phyloP scores from a whole-genome alignment of 202 grass and related monocot species.

The Carex sylvatica region DNA sequence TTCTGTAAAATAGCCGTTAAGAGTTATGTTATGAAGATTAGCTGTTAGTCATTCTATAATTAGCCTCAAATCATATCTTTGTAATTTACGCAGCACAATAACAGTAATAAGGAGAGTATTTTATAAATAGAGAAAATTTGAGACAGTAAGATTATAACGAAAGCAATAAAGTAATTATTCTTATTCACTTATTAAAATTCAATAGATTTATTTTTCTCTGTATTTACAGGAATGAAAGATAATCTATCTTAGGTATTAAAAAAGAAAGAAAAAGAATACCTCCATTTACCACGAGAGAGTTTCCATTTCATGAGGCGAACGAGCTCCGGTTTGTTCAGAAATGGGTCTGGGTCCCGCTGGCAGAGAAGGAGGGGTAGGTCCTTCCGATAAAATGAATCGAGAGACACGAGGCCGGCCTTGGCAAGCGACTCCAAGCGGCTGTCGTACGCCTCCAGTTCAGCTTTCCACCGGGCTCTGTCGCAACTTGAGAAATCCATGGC shows the following conservation, averaged over 20 bases:
- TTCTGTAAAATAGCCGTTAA: too few relatives aligned
- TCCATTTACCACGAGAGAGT: conserved; percentile 89
- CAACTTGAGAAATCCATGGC: conserved; percentile 59
- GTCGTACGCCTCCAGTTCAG: conserved; percentile 57
- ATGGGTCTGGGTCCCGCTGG: conserved; percentile 59
- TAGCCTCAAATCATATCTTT: too few relatives aligned
- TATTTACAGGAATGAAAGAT: neutral
- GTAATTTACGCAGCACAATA: too few relatives aligned
- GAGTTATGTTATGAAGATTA: too few relatives aligned
- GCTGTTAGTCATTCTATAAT: too few relatives aligned
- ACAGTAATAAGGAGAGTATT: too few relatives aligned
- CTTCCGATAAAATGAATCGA: conserved; percentile 68
- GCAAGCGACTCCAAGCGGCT: conserved; percentile 40
- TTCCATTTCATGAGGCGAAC: conserved; percentile 84
- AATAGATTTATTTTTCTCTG: neutral
- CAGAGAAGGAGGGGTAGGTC: conserved; percentile 61
- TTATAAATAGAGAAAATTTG: too few relatives aligned
- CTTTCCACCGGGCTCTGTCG: conserved; percentile 52
- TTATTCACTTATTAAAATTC: too few relatives aligned
- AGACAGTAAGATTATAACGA: too few relatives aligned
- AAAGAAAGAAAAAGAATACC: conserved; percentile 18
- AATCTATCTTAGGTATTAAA: neutral
- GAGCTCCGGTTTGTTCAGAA: conserved; percentile 64
- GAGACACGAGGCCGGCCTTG: conserved; percentile 58
- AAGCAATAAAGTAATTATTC: too few relatives aligned